phyloP scores from a whole-genome alignment of 208 protist species.

The Wallacemonas rigidus region DNA sequence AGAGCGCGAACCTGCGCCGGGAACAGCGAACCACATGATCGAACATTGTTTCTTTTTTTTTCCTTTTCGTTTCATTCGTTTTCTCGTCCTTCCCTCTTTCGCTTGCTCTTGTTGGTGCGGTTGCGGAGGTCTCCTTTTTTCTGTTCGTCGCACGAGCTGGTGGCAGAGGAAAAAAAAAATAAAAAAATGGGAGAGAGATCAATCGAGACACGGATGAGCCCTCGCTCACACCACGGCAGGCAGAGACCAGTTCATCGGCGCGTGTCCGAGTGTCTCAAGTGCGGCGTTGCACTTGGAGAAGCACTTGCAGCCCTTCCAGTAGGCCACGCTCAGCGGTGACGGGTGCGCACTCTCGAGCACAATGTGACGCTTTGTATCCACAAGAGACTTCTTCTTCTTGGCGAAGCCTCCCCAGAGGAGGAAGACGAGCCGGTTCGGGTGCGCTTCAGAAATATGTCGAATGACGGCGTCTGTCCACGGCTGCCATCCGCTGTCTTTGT shows the following conservation, averaged over 20 bases:
- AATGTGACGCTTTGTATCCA: slow-evolving; percentile 86
- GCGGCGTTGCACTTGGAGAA: slow-evolving; percentile 89
- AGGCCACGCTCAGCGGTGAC: slow-evolving; percentile 77
- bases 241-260: slow-evolving; percentile 83
- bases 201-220: not conserved
- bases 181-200: slow-evolving; percentile 12
- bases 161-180: not conserved
- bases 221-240: slow-evolving; percentile 22
- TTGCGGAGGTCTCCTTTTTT: not conserved
- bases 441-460: slow-evolving; percentile 59
- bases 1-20: too few relatives aligned
- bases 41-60: too few relatives aligned
- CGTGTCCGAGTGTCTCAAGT: slow-evolving; percentile 56
- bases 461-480: slow-evolving; percentile 96
- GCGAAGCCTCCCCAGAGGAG: slow-evolving; percentile 96
- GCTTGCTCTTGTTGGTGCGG: not conserved
- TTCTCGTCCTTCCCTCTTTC: not conserved
- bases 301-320: slow-evolving; percentile 78
- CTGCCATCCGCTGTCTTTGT: slow-evolving; percentile 94
- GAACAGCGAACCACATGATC: too few relatives aligned
- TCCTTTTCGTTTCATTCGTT: not conserved
- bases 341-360: slow-evolving; percentile 90
- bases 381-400: slow-evolving; percentile 86
- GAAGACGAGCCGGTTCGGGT: slow-evolving; percentile 88
- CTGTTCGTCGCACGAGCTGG: too few relatives aligned